Conservation (phyloP, 345 rosid species). For the Bruguiera gymnorhiza region DNA sequence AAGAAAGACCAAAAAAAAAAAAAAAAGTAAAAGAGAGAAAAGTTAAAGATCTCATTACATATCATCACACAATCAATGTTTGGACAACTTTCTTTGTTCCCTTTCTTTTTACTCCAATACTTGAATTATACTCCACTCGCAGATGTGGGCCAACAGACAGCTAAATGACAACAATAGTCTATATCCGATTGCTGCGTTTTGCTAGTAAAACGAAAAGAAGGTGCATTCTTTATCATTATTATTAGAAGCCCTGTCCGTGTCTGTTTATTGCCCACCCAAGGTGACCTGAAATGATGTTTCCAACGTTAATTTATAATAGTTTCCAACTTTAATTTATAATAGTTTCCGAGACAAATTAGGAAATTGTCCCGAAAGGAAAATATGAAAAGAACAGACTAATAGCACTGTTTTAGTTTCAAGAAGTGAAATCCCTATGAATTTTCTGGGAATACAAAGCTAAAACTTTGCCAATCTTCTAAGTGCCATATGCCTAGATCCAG, state of each 20-base stretch:
- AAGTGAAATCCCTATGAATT: too few relatives aligned
- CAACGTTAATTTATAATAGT: too few relatives aligned
- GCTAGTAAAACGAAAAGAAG: not conserved
- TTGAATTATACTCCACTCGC: slow-evolving; percentile 2
- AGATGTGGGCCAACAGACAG: slow-evolving; percentile 1
- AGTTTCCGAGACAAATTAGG: too few relatives aligned
- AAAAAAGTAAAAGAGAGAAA: slow-evolving; percentile 20
- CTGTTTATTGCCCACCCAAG: not conserved
- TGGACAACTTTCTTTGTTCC: slow-evolving; percentile 10
- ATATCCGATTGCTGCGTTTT: not conserved
- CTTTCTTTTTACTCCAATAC: slow-evolving; percentile 19
- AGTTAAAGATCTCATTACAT: slow-evolving; percentile 24
- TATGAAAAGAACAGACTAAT: too few relatives aligned
- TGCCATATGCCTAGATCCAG: too few relatives aligned
- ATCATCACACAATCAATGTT: slow-evolving; percentile 12
- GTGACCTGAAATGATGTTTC: too few relatives aligned
- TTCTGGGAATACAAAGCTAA: too few relatives aligned
- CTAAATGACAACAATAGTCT: slow-evolving; percentile 11
- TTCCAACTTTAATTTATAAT: too few relatives aligned
- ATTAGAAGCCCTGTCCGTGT: too few relatives aligned
- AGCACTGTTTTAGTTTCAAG: too few relatives aligned
- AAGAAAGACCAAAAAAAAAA: not conserved
- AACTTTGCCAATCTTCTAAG: too few relatives aligned
- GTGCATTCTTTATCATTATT: not conserved
- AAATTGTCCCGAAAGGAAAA: too few relatives aligned